Conservation (phyloP, 305 asterid species). For the Stenogyne calaminthoides region DNA sequence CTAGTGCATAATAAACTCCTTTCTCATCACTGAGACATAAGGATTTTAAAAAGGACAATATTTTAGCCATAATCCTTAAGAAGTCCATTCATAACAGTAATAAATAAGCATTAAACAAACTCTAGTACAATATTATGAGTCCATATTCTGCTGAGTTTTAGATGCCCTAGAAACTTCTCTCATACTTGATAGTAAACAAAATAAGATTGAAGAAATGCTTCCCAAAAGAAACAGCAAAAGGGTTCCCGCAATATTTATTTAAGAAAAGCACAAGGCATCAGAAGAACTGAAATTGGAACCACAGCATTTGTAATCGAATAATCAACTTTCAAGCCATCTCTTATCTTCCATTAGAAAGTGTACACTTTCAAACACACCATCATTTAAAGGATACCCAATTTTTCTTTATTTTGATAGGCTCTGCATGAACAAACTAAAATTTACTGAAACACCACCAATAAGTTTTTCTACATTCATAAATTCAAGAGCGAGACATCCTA, state of each 20-base stretch:
- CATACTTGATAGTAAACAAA: background rate
- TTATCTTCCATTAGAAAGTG: background rate
- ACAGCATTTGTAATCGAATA: too few relatives aligned
- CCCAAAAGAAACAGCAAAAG: background rate
- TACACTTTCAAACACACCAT: too few relatives aligned
- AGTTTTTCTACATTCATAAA: background rate
- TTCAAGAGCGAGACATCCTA: background rate
- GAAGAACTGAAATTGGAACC: too few relatives aligned
- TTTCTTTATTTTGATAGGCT: background rate
- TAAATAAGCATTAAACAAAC: background rate
- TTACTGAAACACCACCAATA: background rate
- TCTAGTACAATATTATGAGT: background rate
- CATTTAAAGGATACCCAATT: background rate
- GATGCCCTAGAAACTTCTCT: background rate
- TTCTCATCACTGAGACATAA: constrained; percentile 58
- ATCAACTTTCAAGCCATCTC: too few relatives aligned
- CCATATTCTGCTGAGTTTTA: too few relatives aligned
- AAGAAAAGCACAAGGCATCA: background rate
- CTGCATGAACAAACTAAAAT: background rate
- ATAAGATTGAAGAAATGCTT: background rate
- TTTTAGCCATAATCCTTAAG: constrained; percentile 24
- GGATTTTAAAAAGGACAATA: background rate
- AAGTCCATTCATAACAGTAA: background rate
- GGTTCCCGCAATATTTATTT: background rate
- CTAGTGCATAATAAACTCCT: constrained; percentile 83